Evolutionary conservation across 1,284 basidiomycete species (phyloP), one percentile per base, ranked within the genome.

Genomic region (Heterobasidion irregulare): DNA sequence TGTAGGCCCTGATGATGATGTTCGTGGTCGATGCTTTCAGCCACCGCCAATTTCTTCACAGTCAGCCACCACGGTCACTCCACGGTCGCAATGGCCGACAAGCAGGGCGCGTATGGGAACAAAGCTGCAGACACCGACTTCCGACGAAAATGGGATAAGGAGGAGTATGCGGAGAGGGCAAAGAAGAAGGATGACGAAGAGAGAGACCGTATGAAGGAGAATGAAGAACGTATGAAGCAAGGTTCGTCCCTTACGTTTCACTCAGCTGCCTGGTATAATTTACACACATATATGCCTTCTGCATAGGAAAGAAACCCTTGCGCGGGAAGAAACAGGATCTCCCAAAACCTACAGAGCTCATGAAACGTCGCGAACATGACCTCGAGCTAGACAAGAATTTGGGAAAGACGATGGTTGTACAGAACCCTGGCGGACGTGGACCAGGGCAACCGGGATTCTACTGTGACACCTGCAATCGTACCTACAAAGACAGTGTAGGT

Each of bases 341-440:
- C 1, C 93, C 94, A 0, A 94, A 92, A 65, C 91, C 95, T 1
- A 97, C 93, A 1, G 84, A 95, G 64, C 78, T 90, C 54, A 88
- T 95, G 83, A 84, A 95, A 66, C 85, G 83, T 62, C 85, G 94
- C 52, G 92, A 92, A 53, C 75, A 72, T 6, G 79, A 89, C 43
- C 75, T 98, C 12, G 91, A 92, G 56, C 82, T 98, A 19, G 89
- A 93, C 63, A 95, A 94, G 76, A 95, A 96, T 70, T 76, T 96
- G 16, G 81, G 81, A 63, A 97, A 96, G 77, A 95, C 90, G 1
- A 89, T 94, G 78, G 86, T 98, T 56, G 93, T 98, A 8, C 83
- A 89, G 63, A 87, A 91, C 65, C 80, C 83, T 3, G 84, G 87
- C 8, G 86, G 84, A 32, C 77, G 79, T 58, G 93, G 93, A 0